Evolutionary conservation across 768 basidiomycete species (phyloP), one percentile per base, ranked within the genome.

Genomic region (Tricholoma terreum): DNA sequence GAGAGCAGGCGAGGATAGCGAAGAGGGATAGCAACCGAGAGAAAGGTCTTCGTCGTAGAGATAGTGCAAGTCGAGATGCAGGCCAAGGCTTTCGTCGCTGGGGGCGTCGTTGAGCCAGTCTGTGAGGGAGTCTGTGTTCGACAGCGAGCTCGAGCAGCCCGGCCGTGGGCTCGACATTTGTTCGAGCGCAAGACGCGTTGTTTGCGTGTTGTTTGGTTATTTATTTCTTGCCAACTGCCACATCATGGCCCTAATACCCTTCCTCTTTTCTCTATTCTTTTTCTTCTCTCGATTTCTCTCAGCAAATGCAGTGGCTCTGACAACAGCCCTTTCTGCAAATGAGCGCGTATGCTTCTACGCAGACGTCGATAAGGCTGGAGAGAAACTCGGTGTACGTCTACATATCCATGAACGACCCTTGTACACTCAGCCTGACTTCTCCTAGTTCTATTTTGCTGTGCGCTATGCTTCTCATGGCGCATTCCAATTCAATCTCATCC

Each of bases 361-460:
- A 6, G 92, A 95, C 68, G 95, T 96, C 19, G 97, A 99, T 78
- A 96, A 95, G 78, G 85, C 83, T 1, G 92, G 92, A 56, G 90
- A 94, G 78, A 96, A 94, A 80, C 85, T 94, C 62, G 88, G 91
- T 50, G 90, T 89, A 73, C 62, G 87, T 81, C 30, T 52, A 31
- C 57, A 54, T 19, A 17, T 15, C 46, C 35, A 43, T 46, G 50
- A 11, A 22, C 43, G 40, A 10, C 19, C 49, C 45, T 45, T 49
- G 22, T 40, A 30, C 57, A 36, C 56, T 59, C 48, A 27, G 31
- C 46, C 61, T 50, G 60, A 42, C 45, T 59, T 9, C 38, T 59
- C 67, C n/a, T 69, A 98, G 84, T 98, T 99, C 75, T 98, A 98
- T 77, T 98, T 94, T 78, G 96, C 96, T 61, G 95, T 92, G 74